Evolutionary conservation across 495 filamentous ascomycete genomes (phyloP).

Genomic region (Alectoria sarmentosa): DNA sequence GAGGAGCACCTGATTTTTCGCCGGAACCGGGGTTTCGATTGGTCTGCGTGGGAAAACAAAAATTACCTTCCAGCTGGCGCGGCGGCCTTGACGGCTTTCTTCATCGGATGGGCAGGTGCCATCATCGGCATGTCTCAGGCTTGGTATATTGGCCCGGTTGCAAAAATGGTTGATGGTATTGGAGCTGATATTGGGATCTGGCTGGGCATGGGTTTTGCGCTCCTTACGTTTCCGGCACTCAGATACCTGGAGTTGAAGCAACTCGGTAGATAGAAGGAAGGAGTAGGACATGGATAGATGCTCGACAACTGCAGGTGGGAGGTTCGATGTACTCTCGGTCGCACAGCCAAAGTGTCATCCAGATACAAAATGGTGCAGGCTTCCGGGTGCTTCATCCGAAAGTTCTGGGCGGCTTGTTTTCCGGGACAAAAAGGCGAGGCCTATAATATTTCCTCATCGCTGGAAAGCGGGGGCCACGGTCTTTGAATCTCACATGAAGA

Average conservation of each 20-base stretch:
- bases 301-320: background rate
- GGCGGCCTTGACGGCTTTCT: slow-evolving; percentile 50
- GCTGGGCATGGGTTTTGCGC: slow-evolving; percentile 38
- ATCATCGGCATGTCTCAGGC: slow-evolving; percentile 56
- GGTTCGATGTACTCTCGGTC: background rate
- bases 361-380: too few species aligned
- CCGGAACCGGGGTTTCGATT: slow-evolving; percentile 42
- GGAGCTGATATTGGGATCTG: slow-evolving; percentile 40
- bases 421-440: too few species aligned
- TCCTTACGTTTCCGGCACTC: slow-evolving; percentile 39
- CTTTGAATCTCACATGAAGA: too few species aligned
- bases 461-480: too few species aligned
- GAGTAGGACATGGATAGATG: background rate
- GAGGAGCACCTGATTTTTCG: slow-evolving; percentile 51
- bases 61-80: slow-evolving; percentile 48
- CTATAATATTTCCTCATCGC: too few species aligned
- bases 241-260: slow-evolving; percentile 36
- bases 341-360: too few species aligned
- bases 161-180: slow-evolving; percentile 31
- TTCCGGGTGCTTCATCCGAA: background rate
- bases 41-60: slow-evolving; percentile 48
- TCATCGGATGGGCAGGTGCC: slow-evolving; percentile 56
- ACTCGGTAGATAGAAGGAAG: slow-evolving; percentile 32
- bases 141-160: slow-evolving; percentile 54
- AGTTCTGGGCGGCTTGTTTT: too few species aligned